A percentile compares a stretch with the other conserved stretches of the same genome.
phyloP scores from a whole-genome alignment of 2,329 filamentous ascomycete genomes.

The Fusarium keratoplasticum region DNA sequence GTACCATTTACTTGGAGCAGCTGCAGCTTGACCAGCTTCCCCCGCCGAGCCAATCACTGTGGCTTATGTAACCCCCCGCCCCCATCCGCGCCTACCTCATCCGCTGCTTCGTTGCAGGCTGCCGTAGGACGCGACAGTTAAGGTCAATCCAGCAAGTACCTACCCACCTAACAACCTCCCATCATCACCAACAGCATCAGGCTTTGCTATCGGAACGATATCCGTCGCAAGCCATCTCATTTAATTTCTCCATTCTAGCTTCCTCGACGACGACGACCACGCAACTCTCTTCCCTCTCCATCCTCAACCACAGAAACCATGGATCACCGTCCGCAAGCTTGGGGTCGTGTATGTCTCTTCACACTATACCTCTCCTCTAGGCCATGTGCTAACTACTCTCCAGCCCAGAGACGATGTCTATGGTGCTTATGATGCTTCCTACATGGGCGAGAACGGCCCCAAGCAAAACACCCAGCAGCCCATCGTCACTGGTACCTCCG shows the following conservation, averaged over 20 bases:
- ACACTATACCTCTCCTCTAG: not conserved
- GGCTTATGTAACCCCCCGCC: slow-evolving; percentile 46
- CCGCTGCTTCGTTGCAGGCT: slow-evolving; percentile 46
- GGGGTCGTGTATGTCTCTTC: slow-evolving; percentile 72
- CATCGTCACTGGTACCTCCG: slow-evolving; percentile 95
- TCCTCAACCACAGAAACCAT: slow-evolving; percentile 54
- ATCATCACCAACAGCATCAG: slow-evolving; percentile 5
- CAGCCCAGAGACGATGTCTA: slow-evolving; percentile 98
- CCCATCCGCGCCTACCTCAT: slow-evolving; percentile 2
- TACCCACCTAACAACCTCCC: slow-evolving; percentile 19
- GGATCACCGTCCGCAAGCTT: slow-evolving; percentile 80
- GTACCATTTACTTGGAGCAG: slow-evolving; percentile 19
- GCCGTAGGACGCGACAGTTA: slow-evolving; percentile 51
- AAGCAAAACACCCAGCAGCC: slow-evolving; percentile 91
- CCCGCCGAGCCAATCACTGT: slow-evolving; percentile 46
- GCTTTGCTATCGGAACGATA: not conserved
- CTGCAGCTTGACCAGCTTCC: slow-evolving; percentile 33
- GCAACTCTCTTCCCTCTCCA: not conserved
- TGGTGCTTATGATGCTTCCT: slow-evolving; percentile 89
- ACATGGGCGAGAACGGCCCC: slow-evolving; percentile 78
- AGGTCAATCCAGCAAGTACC: slow-evolving; percentile 33
- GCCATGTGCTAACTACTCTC: slow-evolving; percentile 5
- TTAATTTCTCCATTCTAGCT: not conserved
- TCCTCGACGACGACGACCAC: not conserved
- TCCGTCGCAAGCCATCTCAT: not conserved